A percentile compares a stretch with the other conserved stretches of the same genome.
Evolutionary conservation across 257 asterid genomes (phyloP).

Genomic region (Solanum pimpinellifolium): DNA sequence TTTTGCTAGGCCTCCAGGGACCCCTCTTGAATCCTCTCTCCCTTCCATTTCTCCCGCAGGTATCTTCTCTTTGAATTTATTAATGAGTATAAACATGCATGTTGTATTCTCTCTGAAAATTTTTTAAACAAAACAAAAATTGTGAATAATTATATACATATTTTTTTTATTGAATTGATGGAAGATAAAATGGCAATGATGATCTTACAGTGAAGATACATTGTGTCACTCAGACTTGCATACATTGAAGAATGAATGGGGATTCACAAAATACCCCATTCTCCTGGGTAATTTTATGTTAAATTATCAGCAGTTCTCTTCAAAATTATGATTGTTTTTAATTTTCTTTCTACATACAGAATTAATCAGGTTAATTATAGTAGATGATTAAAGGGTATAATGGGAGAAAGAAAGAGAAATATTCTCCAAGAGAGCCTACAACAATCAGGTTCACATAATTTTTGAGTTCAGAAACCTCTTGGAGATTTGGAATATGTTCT

Average conservation of each 20-base stretch:
- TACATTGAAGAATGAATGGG: conserved; percentile 17
- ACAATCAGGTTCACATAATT: background rate
- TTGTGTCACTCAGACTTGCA: conserved; percentile 26
- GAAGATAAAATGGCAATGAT: conserved; percentile 11
- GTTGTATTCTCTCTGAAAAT: background rate
- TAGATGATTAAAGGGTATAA: background rate
- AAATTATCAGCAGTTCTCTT: background rate
- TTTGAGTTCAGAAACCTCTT: background rate
- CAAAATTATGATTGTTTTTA: background rate
- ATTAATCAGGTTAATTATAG: background rate
- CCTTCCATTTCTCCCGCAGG: conserved; percentile 52
- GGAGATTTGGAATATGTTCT: background rate
- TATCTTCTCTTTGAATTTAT: background rate
- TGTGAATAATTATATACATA: background rate
- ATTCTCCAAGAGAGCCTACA: no score
- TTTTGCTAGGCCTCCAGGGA: conserved; percentile 53
- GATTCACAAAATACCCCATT: conserved; percentile 15
- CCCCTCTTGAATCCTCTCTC: conserved; percentile 37
- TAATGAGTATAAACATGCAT: background rate
- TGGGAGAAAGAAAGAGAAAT: background rate
- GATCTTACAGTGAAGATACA: conserved; percentile 19
- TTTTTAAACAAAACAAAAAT: background rate
- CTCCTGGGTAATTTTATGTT: conserved; percentile 11
- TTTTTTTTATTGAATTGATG: background rate
- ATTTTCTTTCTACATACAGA: background rate